These are phyloP conservation scores for Aristolochia contorta DNA, from an alignment of 164 flowering plant species.

Conservation along the genomic window DNA sequence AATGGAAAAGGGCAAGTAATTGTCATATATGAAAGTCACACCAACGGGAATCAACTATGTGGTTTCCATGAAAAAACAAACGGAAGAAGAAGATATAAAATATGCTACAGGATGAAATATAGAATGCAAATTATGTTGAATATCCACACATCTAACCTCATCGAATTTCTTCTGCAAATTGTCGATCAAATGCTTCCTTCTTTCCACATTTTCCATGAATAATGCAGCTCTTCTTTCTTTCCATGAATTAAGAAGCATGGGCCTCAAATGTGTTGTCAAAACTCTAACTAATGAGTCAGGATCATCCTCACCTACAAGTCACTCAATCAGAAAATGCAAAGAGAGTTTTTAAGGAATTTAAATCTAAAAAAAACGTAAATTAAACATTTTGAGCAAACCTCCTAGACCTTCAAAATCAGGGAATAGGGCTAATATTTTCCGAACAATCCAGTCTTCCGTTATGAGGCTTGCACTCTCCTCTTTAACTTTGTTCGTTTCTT, in stretches of 20 bases:
- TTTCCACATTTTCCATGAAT: conserved; percentile 71
- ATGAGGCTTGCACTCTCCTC: conserved; percentile 37
- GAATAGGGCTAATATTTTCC: conserved; percentile 42
- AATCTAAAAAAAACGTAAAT: not conserved
- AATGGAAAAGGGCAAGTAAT: too few species aligned
- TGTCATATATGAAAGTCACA: too few species aligned
- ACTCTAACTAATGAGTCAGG: conserved; percentile 40
- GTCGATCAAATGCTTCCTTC: conserved; percentile 53
- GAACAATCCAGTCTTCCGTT: conserved; percentile 66
- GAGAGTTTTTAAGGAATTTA: not conserved
- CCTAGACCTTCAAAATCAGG: conserved; percentile 89
- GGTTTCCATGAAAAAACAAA: too few species aligned
- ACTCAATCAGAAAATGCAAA: conserved; percentile 3
- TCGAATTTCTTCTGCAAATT: conserved; percentile 73
- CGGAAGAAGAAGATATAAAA: not conserved
- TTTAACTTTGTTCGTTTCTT: conserved; percentile 29
- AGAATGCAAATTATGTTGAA: not conserved
- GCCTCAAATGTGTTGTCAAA: conserved; percentile 64
- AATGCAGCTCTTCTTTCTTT: conserved; percentile 66
- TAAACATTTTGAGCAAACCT: conserved; percentile 16
- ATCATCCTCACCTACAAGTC: conserved; percentile 51
- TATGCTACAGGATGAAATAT: not conserved
- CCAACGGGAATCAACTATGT: too few species aligned
- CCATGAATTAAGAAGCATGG: conserved; percentile 63
- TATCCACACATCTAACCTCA: conserved; percentile 45